Percentiles rank a stretch among this genome's conserved stretches.
phyloP scores from a whole-genome alignment of 1,139 yeast species.

The Scheffersomyces illinoinensis region DNA sequence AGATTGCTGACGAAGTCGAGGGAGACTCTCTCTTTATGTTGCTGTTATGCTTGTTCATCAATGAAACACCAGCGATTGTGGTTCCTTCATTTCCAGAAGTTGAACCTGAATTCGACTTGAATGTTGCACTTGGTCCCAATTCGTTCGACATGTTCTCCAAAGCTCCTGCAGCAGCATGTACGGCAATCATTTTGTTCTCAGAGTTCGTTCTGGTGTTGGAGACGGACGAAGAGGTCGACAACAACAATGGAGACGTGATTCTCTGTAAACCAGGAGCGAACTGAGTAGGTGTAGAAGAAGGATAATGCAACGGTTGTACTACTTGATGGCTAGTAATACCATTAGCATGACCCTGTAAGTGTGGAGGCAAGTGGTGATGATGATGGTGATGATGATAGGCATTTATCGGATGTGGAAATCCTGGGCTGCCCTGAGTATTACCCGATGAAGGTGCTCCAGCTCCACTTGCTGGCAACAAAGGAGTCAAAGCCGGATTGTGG shows the following conservation, averaged over 20 bases:
- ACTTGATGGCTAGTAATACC: conserved; percentile 26
- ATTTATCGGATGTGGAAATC: conserved; percentile 12
- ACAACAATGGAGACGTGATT: conserved; percentile 63
- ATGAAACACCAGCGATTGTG: conserved; percentile 26
- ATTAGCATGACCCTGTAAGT: conserved; percentile 8
- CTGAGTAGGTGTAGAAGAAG: conserved; percentile 68
- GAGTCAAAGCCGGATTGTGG: conserved; percentile 23
- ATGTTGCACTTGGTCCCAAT: conserved; percentile 48
- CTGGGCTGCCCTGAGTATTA: conserved; percentile 8
- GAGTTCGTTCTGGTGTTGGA: conserved; percentile 31
- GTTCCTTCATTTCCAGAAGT: conserved; percentile 11
- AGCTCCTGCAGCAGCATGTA: conserved; percentile 54
- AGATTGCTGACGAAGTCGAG: conserved; percentile 20
- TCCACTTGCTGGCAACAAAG: conserved; percentile 26
- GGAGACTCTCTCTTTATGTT: conserved; percentile 8
- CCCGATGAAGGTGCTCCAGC: conserved; percentile 2
- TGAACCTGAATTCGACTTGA: conserved; percentile 18
- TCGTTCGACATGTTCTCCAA: conserved; percentile 56
- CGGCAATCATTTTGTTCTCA: conserved; percentile 7
- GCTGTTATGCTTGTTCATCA: conserved; percentile 23
- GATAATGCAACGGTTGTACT: conserved; percentile 62
- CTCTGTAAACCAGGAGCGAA: conserved; percentile 65
- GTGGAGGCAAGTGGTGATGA: conserved; percentile 29
- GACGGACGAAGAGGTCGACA: conserved; percentile 46
- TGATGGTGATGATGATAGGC: conserved; percentile 16